Evolutionary conservation across 768 basidiomycete species (phyloP).

Genomic region (Amyloporia xantha): DNA sequence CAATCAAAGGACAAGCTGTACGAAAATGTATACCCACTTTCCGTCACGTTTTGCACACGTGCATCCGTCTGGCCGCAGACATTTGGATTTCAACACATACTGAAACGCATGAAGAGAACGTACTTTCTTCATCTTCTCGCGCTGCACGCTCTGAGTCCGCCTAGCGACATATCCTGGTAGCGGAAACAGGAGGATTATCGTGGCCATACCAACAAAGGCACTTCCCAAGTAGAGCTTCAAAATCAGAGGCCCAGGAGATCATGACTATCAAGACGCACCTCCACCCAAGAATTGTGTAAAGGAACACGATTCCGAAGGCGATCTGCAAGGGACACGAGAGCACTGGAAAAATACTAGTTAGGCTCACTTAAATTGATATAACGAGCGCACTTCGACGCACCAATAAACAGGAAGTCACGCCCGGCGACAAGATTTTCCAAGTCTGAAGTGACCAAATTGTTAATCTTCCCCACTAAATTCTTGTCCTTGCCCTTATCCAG

Average conservation of each 20-base stretch:
- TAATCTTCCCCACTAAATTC: slow-evolving; percentile 67
- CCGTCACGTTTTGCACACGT: slow-evolving; percentile 37
- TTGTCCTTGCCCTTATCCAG: slow-evolving; percentile 4
- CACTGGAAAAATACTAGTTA: slow-evolving; percentile 2
- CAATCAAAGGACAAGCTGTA: no score
- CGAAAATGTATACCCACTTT: slow-evolving; percentile 21
- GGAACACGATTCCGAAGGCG: slow-evolving; percentile 32
- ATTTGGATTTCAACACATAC: slow-evolving; percentile 23
- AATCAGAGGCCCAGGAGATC: neutral
- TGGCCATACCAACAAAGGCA: slow-evolving; percentile 35
- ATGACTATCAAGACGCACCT: slow-evolving; percentile 20
- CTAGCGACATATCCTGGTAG: slow-evolving; percentile 37
- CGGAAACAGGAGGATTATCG: slow-evolving; percentile 35
- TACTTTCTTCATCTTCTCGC: slow-evolving; percentile 37
- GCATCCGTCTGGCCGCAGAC: slow-evolving; percentile 32
- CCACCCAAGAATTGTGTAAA: slow-evolving; percentile 40
- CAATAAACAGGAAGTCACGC: slow-evolving; percentile 20
- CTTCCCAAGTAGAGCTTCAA: slow-evolving; percentile 13
- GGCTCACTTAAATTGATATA: neutral
- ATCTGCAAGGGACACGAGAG: slow-evolving; percentile 36
- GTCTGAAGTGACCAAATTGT: slow-evolving; percentile 56
- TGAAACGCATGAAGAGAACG: slow-evolving; percentile 11
- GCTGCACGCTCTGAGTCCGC: slow-evolving; percentile 28
- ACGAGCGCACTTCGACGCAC: slow-evolving; percentile 1
- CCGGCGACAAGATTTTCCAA: slow-evolving; percentile 21